Evolutionary conservation across 306 rosid genomes (phyloP).

Genomic region (Trichosanthes truncata): DNA sequence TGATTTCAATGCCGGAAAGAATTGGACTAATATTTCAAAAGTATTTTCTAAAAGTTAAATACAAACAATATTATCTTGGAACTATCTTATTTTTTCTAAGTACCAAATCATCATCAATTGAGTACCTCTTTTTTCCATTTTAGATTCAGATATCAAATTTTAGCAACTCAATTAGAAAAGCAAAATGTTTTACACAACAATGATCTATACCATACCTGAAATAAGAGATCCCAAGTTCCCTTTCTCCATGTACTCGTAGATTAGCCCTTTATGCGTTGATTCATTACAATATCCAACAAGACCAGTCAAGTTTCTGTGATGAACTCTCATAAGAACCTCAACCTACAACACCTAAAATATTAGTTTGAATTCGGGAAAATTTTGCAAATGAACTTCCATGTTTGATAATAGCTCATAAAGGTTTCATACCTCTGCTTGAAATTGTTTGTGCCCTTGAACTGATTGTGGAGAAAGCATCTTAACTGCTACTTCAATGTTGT

Average conservation of each 20-base stretch:
- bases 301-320: conserved; percentile 38
- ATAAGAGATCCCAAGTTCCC: conserved; percentile 33
- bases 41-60: too few relatives aligned
- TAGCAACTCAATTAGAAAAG: neutral
- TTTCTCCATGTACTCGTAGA: conserved; percentile 45
- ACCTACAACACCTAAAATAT: conserved; percentile 20
- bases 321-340: conserved; percentile 32
- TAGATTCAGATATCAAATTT: too few relatives aligned
- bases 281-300: conserved; percentile 46
- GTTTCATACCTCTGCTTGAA: conserved; percentile 35
- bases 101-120: too few relatives aligned
- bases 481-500: conserved; percentile 39
- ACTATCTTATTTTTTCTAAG: too few relatives aligned
- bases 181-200: too few relatives aligned
- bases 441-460: conserved; percentile 33
- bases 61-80: too few relatives aligned
- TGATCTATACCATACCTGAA: conserved; percentile 15
- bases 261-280: conserved; percentile 35
- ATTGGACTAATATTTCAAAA: too few relatives aligned
- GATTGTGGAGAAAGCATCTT: conserved; percentile 35
- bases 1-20: too few relatives aligned
- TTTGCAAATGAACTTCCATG: neutral
- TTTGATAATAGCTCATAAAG: too few relatives aligned
- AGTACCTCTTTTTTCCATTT: too few relatives aligned
- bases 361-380: too few relatives aligned